Evolutionary conservation across 768 basidiomycete genomes (phyloP).

Genomic region (Boletus patriciae): DNA sequence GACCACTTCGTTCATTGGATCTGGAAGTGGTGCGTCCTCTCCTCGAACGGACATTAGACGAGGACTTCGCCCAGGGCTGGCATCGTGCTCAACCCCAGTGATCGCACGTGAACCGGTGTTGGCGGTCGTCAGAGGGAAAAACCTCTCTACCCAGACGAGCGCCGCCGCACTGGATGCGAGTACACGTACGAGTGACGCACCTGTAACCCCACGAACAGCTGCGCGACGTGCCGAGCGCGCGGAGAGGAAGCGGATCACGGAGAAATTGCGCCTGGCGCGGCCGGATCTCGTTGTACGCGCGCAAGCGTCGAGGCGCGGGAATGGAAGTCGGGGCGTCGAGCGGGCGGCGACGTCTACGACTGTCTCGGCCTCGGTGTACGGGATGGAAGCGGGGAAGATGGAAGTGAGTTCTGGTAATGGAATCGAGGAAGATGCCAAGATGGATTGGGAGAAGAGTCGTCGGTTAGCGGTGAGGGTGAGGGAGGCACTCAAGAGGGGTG

Average conservation of each 20-base stretch:
- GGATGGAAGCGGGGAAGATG: not conserved
- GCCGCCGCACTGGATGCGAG: not conserved
- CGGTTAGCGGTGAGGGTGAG: slow-evolving; percentile 23
- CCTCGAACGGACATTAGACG: not conserved
- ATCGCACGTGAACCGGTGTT: not conserved
- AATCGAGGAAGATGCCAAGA: slow-evolving; percentile 8
- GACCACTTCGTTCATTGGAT: not conserved
- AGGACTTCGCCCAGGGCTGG: not conserved
- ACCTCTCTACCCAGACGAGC: not conserved
- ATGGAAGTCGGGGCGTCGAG: not conserved
- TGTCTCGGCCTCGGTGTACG: not conserved
- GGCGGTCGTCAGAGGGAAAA: not conserved
- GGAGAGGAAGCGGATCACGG: slow-evolving; percentile 30
- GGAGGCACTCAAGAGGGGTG: slow-evolving; percentile 21
- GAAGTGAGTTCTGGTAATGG: not conserved
- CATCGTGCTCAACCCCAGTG: slow-evolving; percentile 6
- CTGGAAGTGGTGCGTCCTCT: not conserved
- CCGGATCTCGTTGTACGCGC: slow-evolving; percentile 41
- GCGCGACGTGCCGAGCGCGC: slow-evolving; percentile 21
- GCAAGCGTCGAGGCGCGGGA: slow-evolving; percentile 27
- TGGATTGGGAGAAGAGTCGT: slow-evolving; percentile 32
- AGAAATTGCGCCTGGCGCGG: slow-evolving; percentile 44
- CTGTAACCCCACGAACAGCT: slow-evolving; percentile 20
- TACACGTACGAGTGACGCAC: not conserved
- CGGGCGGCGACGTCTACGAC: not conserved